These are phyloP conservation scores for Zalerion maritima DNA, from an alignment of 495 filamentous ascomycete genomes.

Conservation along the genomic window DNA sequence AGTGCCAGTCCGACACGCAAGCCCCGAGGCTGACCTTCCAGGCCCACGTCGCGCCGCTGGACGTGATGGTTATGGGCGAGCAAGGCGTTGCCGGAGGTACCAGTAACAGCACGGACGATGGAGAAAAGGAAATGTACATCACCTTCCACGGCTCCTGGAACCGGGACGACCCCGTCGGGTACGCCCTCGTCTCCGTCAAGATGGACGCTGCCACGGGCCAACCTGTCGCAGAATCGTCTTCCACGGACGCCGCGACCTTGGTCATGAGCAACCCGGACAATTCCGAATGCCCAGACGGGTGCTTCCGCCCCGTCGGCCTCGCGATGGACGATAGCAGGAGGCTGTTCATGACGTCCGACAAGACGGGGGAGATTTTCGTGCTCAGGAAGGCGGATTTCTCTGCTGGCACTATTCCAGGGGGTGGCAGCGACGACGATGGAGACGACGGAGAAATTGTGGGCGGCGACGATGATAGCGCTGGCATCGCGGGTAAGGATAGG, in stretches of 20 bases:
- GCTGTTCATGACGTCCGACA: constrained; percentile 42
- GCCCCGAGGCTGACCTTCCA: constrained; percentile 39
- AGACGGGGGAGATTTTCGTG: constrained; percentile 44
- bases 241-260: constrained; percentile 26
- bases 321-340: constrained; percentile 31
- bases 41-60: constrained; percentile 47
- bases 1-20: constrained; percentile 23
- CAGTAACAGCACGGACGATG: constrained; percentile 12
- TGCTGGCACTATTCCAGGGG: too few relatives aligned
- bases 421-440: too few relatives aligned
- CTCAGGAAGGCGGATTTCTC: constrained; percentile 17
- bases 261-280: constrained; percentile 35
- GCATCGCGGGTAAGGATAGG: too few relatives aligned
- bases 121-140: constrained; percentile 29
- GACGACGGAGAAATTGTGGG: too few relatives aligned
- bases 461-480: too few relatives aligned
- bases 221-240: constrained; percentile 27
- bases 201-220: constrained; percentile 22
- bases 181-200: constrained; percentile 34
- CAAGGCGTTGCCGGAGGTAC: neutral
- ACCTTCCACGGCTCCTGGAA: constrained; percentile 45
- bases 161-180: constrained; percentile 37
- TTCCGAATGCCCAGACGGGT: constrained; percentile 28
- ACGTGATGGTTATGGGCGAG: constrained; percentile 39
- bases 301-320: constrained; percentile 43